A percentile compares a stretch with the other conserved stretches of the same genome.
phyloP scores from a whole-genome alignment of 2,329 filamentous ascomycete genomes.

The Pyricularia sp. region DNA sequence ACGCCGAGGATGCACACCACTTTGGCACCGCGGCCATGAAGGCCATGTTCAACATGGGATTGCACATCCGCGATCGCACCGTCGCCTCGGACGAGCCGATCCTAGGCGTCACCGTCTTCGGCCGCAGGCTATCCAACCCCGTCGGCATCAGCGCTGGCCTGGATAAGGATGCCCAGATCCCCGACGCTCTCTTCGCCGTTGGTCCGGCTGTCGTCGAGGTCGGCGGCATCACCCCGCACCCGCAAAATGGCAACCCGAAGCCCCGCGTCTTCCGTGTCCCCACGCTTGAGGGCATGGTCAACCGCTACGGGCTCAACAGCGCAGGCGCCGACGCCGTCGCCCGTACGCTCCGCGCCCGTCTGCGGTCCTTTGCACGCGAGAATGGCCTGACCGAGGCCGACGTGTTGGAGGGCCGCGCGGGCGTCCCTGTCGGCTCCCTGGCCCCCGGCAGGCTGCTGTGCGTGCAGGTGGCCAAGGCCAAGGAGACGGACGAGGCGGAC shows the following conservation, averaged over 20 bases:
- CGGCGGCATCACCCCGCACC: constrained; percentile 75
- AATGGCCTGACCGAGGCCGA: constrained; percentile 57
- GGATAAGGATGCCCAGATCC: constrained; percentile 86
- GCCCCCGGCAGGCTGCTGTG: constrained; percentile 62
- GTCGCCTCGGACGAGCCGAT: constrained; percentile 17
- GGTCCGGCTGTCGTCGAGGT: constrained; percentile 85
- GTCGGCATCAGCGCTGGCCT: constrained; percentile 91
- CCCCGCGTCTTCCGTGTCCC: constrained; percentile 82
- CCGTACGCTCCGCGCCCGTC: constrained; percentile 59
- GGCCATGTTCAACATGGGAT: constrained; percentile 55
- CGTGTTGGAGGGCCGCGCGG: constrained; percentile 60
- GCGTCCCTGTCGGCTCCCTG: constrained; percentile 73
- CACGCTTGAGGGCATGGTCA: constrained; percentile 76
- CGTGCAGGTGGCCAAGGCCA: constrained; percentile 96
- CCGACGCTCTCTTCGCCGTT: constrained; percentile 69
- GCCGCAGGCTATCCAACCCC: constrained; percentile 65
- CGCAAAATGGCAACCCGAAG: constrained; percentile 76
- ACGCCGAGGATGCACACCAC: constrained; percentile 89
- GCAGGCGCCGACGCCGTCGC: constrained; percentile 81
- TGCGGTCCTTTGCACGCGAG: constrained; percentile 62
- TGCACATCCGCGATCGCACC: constrained; percentile 73
- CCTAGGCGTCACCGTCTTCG: constrained; percentile 51
- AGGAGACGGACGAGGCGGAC: constrained; percentile 73
- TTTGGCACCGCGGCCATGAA: constrained; percentile 59
- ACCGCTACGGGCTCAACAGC: constrained; percentile 91